A percentile compares a stretch with the other conserved stretches of the same genome.
These are phyloP conservation scores for Calonectria crousiana DNA, from an alignment of 2,329 filamentous ascomycete species.

Conservation along the genomic window DNA sequence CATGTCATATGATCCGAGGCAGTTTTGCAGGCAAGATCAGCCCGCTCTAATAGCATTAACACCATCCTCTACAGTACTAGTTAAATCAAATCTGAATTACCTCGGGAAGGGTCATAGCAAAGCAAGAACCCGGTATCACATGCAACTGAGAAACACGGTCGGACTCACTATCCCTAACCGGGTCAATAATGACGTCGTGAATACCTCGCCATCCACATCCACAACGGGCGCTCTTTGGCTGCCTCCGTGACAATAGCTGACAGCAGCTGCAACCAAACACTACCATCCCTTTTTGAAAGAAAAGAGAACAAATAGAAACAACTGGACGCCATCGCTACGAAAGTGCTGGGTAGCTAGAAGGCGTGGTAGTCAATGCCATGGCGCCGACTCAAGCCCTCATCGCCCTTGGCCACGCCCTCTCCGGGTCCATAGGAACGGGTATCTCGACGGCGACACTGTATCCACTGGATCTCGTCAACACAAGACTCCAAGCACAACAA, in stretches of 20 bases:
- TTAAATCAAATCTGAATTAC: not conserved
- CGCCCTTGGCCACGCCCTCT: constrained; percentile 84
- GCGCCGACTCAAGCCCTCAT: constrained; percentile 64
- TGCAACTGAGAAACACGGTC: not conserved
- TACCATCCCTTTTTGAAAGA: not conserved
- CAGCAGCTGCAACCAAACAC: not conserved
- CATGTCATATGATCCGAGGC: not conserved
- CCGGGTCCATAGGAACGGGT: constrained; percentile 82
- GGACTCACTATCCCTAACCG: not conserved
- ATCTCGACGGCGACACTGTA: constrained; percentile 84
- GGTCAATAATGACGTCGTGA: constrained; percentile 19
- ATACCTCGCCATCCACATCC: not conserved
- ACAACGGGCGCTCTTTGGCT: not conserved
- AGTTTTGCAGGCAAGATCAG: not conserved
- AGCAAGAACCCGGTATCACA: not conserved
- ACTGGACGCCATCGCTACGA: not conserved
- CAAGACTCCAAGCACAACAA: constrained; percentile 83
- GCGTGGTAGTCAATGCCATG: constrained; percentile 34
- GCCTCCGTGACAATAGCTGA: not conserved
- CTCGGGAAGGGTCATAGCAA: not conserved
- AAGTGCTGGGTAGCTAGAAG: not conserved
- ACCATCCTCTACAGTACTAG: not conserved
- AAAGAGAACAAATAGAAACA: too few relatives aligned
- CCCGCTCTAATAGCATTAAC: not conserved
- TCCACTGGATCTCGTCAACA: constrained; percentile 84